A percentile compares a stretch with the other conserved stretches of the same genome.
Evolutionary conservation across 1,284 basidiomycete species (phyloP).

Genomic region (Microbotryomycetes sp.): DNA sequence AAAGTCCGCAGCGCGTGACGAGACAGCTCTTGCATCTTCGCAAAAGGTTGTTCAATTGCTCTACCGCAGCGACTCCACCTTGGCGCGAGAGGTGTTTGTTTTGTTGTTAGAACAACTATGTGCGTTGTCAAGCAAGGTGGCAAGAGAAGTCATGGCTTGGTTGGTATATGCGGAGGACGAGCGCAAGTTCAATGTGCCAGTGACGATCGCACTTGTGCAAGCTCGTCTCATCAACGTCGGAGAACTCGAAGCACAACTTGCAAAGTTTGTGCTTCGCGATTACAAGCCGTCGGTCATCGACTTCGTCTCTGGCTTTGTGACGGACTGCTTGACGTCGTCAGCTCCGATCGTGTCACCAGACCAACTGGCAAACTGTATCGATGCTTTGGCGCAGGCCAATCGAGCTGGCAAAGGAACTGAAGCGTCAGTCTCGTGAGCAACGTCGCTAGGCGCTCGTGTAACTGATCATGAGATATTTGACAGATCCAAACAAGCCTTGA

Average conservation of each 20-base stretch:
- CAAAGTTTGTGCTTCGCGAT: conserved; percentile 71
- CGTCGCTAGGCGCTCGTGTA: too few species aligned
- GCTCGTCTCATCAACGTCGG: conserved; percentile 71
- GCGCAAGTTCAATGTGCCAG: conserved; percentile 94
- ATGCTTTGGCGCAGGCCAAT: conserved; percentile 67
- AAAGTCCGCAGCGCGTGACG: conserved; percentile 69
- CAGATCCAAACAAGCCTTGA: background rate
- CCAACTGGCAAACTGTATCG: conserved; percentile 75
- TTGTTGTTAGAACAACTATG: conserved; percentile 83
- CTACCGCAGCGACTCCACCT: conserved; percentile 73
- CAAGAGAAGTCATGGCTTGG: conserved; percentile 96
- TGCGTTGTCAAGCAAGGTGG: conserved; percentile 81
- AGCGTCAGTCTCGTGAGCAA: conserved; percentile 60
- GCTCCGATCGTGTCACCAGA: conserved; percentile 66
- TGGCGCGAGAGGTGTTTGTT: conserved; percentile 87
- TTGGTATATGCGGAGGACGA: conserved; percentile 94
- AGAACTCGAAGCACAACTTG: conserved; percentile 84
- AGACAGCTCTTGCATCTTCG: conserved; percentile 83
- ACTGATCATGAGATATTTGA: background rate
- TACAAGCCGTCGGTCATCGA: conserved; percentile 70
- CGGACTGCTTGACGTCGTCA: conserved; percentile 74
- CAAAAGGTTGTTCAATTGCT: conserved; percentile 86
- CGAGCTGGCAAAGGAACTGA: conserved; percentile 71
- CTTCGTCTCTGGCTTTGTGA: conserved; percentile 76
- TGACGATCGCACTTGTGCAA: conserved; percentile 80